These are phyloP conservation scores for Mycocentrospora acerina DNA, from an alignment of 2,329 filamentous ascomycete species.

Conservation along the genomic window DNA sequence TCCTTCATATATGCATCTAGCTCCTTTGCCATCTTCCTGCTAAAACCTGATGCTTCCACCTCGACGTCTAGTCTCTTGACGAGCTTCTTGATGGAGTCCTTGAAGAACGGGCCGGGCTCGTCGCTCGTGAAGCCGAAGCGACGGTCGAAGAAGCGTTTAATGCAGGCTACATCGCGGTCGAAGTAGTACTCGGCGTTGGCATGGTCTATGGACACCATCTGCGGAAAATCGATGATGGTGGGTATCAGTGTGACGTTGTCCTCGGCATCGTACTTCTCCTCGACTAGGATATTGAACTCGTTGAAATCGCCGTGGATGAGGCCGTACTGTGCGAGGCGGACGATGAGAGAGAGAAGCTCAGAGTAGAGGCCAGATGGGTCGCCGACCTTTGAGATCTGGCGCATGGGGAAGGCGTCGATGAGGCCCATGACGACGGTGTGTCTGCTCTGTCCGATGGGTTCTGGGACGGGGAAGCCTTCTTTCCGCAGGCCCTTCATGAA, in stretches of 20 bases:
- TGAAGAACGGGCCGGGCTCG: slow-evolving; percentile 80
- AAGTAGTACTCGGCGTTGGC: slow-evolving; percentile 96
- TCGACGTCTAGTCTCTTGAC: slow-evolving; percentile 78
- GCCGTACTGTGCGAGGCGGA: slow-evolving; percentile 80
- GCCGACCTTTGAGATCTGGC: slow-evolving; percentile 82
- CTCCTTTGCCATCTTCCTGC: slow-evolving; percentile 94
- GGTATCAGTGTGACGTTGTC: slow-evolving; percentile 64
- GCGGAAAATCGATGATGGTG: slow-evolving; percentile 94
- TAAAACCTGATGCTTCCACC: slow-evolving; percentile 91
- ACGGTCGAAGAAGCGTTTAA: slow-evolving; percentile 90
- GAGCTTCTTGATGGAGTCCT: slow-evolving; percentile 73
- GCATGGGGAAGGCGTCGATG: slow-evolving; percentile 86
- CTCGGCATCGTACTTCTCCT: slow-evolving; percentile 59
- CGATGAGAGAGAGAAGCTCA: slow-evolving; percentile 84
- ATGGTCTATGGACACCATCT: slow-evolving; percentile 96
- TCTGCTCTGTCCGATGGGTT: slow-evolving; percentile 83
- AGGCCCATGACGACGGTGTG: slow-evolving; percentile 97
- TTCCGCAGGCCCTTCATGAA: slow-evolving; percentile 87
- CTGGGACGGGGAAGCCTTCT: slow-evolving; percentile 86
- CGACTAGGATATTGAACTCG: slow-evolving; percentile 96
- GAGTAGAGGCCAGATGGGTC: slow-evolving; percentile 84
- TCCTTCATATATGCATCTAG: slow-evolving; percentile 86
- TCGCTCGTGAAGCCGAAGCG: slow-evolving; percentile 86
- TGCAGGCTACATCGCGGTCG: slow-evolving; percentile 90
- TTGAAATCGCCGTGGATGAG: slow-evolving; percentile 98